A percentile compares a stretch with the other conserved stretches of the same genome.
These are phyloP conservation scores for Exserohilum turcica DNA, from an alignment of 2,329 filamentous ascomycete species.

Conservation along the genomic window DNA sequence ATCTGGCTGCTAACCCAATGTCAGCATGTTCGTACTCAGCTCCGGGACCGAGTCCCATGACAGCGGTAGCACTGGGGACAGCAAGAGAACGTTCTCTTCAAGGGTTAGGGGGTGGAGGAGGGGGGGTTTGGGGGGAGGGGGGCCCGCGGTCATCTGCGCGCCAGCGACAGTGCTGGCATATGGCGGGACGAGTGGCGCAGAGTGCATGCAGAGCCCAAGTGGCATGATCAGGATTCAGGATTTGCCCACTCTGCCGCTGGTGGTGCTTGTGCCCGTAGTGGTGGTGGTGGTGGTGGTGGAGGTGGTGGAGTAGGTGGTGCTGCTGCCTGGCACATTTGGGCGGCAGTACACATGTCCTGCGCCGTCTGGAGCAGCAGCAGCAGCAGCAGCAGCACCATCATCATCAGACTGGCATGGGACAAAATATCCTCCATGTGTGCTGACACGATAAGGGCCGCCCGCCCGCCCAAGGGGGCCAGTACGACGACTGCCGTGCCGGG, in stretches of 20 bases:
- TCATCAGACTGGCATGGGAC: neutral
- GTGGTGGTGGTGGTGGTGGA: too few species aligned
- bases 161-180: conserved; percentile 13
- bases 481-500: neutral
- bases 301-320: too few species aligned
- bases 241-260: neutral
- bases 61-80: conserved; percentile 14
- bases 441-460: neutral
- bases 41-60: conserved; percentile 19
- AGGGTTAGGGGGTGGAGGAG: conserved; percentile 13
- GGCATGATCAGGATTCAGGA: conserved; percentile 11
- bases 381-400: neutral
- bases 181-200: conserved; percentile 16
- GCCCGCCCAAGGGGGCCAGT: conserved; percentile 1
- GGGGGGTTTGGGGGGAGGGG: too few species aligned
- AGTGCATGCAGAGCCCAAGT: neutral
- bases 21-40: conserved; percentile 7
- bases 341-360: conserved; percentile 2
- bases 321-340: conserved; percentile 4
- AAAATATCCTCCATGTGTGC: neutral
- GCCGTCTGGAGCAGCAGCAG: too few species aligned
- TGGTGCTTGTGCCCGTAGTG: conserved; percentile 7
- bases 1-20: conserved; percentile 20
- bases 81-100: conserved; percentile 12
- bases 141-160: conserved; percentile 14